Conservation (phyloP, 495 filamentous ascomycete genomes). For the Tetracladium marchalianum region DNA sequence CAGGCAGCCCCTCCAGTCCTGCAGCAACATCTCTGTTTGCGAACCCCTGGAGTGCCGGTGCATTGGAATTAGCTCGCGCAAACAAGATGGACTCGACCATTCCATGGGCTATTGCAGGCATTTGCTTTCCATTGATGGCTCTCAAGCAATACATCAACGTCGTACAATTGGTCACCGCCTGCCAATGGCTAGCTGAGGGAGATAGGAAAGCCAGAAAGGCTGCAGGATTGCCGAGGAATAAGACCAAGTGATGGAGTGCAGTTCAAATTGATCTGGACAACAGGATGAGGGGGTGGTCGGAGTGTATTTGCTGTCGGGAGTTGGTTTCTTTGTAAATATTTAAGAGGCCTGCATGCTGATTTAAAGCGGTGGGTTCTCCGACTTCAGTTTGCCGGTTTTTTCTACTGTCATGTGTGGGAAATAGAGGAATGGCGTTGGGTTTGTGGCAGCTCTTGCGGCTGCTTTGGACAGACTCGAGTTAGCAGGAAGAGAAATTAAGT, state of each 20-base stretch:
- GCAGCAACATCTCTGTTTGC: conserved; percentile 60
- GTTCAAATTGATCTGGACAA: no score
- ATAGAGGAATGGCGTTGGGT: conserved; percentile 10
- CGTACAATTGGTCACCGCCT: conserved; percentile 88
- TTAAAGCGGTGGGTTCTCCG: no score
- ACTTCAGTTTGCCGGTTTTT: neutral
- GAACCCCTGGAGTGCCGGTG: conserved; percentile 81
- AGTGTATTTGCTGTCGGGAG: no score
- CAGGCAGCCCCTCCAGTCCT: conserved; percentile 55
- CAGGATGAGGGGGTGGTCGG: no score
- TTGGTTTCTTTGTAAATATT: no score
- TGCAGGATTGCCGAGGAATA: conserved; percentile 38
- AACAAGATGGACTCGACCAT: conserved; percentile 80
- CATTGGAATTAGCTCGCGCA: conserved; percentile 78
- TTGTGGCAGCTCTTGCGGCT: no score
- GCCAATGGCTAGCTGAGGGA: conserved; percentile 84
- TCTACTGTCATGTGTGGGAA: conserved; percentile 6
- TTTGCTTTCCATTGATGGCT: conserved; percentile 77
- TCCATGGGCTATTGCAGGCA: conserved; percentile 81
- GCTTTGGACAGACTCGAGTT: no score
- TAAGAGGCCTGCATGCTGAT: no score
- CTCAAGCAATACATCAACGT: conserved; percentile 92
- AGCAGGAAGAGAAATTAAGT: no score
- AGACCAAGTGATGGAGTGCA: conserved; percentile 5
- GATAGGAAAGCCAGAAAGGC: conserved; percentile 51